phyloP scores from a whole-genome alignment of 371 early-diverging fungal species.

The Chytridium lagenaria region DNA sequence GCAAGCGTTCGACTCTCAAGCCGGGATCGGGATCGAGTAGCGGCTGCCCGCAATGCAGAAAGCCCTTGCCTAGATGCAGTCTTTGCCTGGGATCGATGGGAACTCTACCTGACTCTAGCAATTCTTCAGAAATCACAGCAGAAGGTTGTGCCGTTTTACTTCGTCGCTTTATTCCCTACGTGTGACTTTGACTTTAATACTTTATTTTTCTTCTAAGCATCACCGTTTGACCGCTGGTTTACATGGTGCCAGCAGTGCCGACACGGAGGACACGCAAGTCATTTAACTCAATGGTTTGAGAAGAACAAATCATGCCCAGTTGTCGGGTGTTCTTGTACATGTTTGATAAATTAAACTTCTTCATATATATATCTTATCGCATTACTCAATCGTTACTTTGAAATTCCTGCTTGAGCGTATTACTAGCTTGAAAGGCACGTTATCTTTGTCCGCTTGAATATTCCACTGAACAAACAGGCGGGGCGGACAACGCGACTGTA shows the following conservation, averaged over 20 bases:
- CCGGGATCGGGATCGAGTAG: constrained; percentile 56
- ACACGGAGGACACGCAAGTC: constrained; percentile 93
- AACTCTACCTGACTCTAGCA: no score
- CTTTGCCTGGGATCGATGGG: constrained; percentile 89
- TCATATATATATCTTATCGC: no score
- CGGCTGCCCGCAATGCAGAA: constrained; percentile 84
- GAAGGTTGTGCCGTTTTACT: not conserved
- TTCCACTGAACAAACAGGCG: no score
- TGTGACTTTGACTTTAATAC: constrained; percentile 26
- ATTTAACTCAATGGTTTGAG: constrained; percentile 89
- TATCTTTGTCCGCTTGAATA: no score
- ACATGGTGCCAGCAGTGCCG: constrained; percentile 97
- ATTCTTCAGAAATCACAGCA: constrained; percentile 27
- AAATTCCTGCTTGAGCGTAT: no score
- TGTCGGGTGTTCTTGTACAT: constrained; percentile 79
- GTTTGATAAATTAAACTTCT: no score
- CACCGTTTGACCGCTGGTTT: constrained; percentile 84
- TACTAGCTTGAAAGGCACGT: no score
- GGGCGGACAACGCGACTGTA: no score
- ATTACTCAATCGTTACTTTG: no score
- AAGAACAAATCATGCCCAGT: constrained; percentile 87
- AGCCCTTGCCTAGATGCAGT: constrained; percentile 91
- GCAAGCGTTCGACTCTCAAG: not conserved
- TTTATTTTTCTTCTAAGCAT: constrained; percentile 5
- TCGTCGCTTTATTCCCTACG: not conserved